Evolutionary conservation across 495 filamentous ascomycete genomes (phyloP), one percentile per base, ranked within the genome.

Genomic region (Monascus purpureus): DNA sequence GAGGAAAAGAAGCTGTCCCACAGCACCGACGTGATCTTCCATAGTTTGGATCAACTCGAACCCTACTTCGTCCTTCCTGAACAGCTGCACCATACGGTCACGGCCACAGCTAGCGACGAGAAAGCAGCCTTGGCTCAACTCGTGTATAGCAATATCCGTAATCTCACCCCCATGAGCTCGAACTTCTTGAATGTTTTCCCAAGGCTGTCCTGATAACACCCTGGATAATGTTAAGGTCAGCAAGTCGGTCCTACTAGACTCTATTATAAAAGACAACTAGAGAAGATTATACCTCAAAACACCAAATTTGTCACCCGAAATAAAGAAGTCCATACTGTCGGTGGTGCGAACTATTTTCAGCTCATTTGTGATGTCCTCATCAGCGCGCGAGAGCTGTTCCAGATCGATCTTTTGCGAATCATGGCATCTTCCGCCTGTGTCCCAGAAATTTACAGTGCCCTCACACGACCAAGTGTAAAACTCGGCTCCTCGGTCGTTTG

Each of bases 71-170:
- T 51, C 52, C 43, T 68, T 68, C 33, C 72, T 64, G 50, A 94
- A 96, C 13, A 96, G 63, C 52, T 97, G 90, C 13, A 90, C 70
- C 29, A 77, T 93, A 27, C 90, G 78, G 57, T 97, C 90, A 41
- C 88, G 72, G 22, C 86, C 80, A 46, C 77, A 81, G 14, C 73
- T 84, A 13, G 80, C 84, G 27, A 96, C 61, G 29, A 93, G 52
- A 33, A 44, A 59, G 18, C 42, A 41, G 5, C 52, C 46, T 1
- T 39, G 20, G 6, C 39, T 40, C n/a, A n/a, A n/a, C 8, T 63
- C 50, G 25, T 57, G 61, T 1, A 86, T 59, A 6, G 74, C 71
- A 31, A 96, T 79, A 42, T 82, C 81, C 19, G 81, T 82, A 37
- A 93, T 82, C 40, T 96, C 87, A 8, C 73, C 74, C 7, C 75